Base-by-base conservation (phyloP, 495 filamentous ascomycete genomes). In the Podospora fimiseda region DNA sequence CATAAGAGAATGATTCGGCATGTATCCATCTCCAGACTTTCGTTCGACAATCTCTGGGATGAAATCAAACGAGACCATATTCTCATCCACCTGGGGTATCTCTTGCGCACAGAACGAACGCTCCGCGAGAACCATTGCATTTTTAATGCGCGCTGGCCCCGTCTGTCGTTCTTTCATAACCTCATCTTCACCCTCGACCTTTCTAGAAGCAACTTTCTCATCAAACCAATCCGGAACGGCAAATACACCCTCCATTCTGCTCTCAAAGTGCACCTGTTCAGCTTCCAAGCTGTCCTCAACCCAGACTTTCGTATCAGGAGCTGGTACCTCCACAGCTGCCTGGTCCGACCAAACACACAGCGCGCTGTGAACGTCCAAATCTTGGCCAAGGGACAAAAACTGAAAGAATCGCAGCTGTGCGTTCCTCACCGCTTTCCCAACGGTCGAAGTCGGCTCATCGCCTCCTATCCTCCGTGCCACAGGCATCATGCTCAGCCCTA, bases 211-310 rank as follows among this genome's bases (percentile, higher is more conserved):
- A 23, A 27, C 42, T 8, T 45, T 48, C 13, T 68, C 65, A 19
- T 64, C 57, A 50, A 64, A 61, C 30, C 48, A 53, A 41, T 66
- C 63, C 14, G 65, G 59, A 18, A 68, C 63, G 21, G 48, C 61
- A 52, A 68, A 62, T 13, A 51, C 58, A 9, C 48, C 23, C 1
- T 46, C 44, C 42, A 63, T 41, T 5, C 22, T 18, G 2, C 44
- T 27, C 42, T 51, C n/a, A 16, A 57, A 41, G 21, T 40, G 49
- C 9, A 23, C 13, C 16, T 56, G 48, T 33, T 48, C 47, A 21
- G n/a, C n/a, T n/a, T 52, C 37, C 11, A 15, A 18, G 44, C 11
- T 19, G 19, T 48, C 14, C 20, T 27, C 14, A 4, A 22, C 18
- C 13, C 7, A 33, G 23, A 48, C 43, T 9, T 19, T 37, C 6